These are phyloP conservation scores for Didymosphaeria variabile DNA, from an alignment of 2,329 filamentous ascomycete species.

Conservation along the genomic window DNA sequence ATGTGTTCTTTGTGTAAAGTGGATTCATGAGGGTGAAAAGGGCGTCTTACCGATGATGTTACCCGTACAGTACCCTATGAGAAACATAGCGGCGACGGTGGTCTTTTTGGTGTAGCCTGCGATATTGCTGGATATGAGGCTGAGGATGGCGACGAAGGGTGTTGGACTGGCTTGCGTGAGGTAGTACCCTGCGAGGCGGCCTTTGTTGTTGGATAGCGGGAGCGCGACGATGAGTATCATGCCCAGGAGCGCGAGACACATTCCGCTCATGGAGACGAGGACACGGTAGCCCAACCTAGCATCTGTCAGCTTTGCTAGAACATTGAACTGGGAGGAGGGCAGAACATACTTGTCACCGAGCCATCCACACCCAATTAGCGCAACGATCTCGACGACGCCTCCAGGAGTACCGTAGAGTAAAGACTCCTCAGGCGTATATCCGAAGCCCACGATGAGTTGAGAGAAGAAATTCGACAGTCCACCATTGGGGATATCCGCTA, in stretches of 20 bases:
- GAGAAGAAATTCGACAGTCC: slow-evolving; percentile 70
- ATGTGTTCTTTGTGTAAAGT: background rate
- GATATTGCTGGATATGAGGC: slow-evolving; percentile 70
- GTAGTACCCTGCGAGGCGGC: slow-evolving; percentile 71
- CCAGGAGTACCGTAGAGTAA: slow-evolving; percentile 72
- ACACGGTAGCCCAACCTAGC: slow-evolving; percentile 62
- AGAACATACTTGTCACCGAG: slow-evolving; percentile 58
- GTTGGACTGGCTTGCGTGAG: slow-evolving; percentile 68
- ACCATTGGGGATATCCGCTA: slow-evolving; percentile 67
- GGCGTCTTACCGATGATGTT: slow-evolving; percentile 45
- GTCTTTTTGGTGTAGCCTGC: slow-evolving; percentile 69
- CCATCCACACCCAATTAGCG: slow-evolving; percentile 64
- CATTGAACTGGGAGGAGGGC: too few relatives aligned
- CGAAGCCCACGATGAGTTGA: slow-evolving; percentile 69
- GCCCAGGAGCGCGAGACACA: slow-evolving; percentile 65
- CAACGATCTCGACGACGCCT: slow-evolving; percentile 70
- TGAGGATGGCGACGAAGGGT: slow-evolving; percentile 70
- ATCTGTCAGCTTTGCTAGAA: background rate
- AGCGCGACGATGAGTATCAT: slow-evolving; percentile 72
- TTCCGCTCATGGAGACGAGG: slow-evolving; percentile 62
- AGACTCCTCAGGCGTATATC: slow-evolving; percentile 69
- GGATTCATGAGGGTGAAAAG: background rate
- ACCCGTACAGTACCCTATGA: slow-evolving; percentile 54
- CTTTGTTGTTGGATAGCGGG: slow-evolving; percentile 65
- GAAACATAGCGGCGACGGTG: slow-evolving; percentile 62